Evolutionary conservation across 2,329 filamentous ascomycete species (phyloP), one percentile per base, ranked within the genome.

Genomic region (Fusarium acutatum): DNA sequence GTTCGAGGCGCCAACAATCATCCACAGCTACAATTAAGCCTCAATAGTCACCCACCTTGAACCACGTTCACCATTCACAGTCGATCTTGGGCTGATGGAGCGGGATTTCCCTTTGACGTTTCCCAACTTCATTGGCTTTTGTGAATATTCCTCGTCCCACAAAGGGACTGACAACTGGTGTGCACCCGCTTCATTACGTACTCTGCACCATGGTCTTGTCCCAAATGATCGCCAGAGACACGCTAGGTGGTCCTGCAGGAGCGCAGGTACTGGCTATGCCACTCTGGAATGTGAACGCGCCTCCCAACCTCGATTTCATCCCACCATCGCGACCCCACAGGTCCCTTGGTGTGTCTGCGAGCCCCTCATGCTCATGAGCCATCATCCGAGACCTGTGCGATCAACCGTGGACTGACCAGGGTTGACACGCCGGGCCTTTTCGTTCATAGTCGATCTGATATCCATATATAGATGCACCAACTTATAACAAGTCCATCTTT

Each of bases 101-200:
- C 52, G 71, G 71, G 41, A 72, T 74, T 57, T 67, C 38, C 53
- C 44, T 71, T 66, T 46, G 38, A 60, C 58, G 74, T 56, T 60
- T 44, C 69, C 65, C 34, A 44, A 56, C 32, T 75, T 52, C 59
- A 67, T 76, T 72, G 67, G 59, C 47, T 69, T 65, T 50, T 59
- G 50, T 65, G 50, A 57, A 57, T 47, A 67, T 67, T 49, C 38
- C 60, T 70, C 58, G 72, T 70, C 69, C 72, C 72, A 70, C 59
- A 60, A 53, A 64, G 20, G 41, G 61, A 69, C 52, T 75, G 74
- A 73, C 73, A 74, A 64, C 65, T 67, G 63, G 64, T 68, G 61
- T 60, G 60, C 73, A 78, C 69, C 50, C 67, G 73, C 59, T 71
- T 64, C 72, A 73, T 78, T 76, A 75, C 74, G 75, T 77, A 74